Base-by-base conservation (phyloP, 2,329 filamentous ascomycete genomes). In the Didymella arachidicola region DNA sequence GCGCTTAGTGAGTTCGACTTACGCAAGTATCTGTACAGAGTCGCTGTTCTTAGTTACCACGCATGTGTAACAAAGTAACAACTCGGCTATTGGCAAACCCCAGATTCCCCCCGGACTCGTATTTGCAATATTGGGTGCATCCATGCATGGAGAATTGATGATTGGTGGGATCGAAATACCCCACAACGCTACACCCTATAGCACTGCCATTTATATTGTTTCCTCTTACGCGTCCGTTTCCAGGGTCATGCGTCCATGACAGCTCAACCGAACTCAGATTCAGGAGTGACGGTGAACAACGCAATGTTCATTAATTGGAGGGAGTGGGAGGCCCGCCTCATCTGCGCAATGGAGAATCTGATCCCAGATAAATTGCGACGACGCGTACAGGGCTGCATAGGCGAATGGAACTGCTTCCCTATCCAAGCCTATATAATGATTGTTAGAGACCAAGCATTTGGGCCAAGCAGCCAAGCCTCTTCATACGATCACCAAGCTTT, bases 391-490 rank as follows among this genome's bases (percentile, higher is more conserved):
- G 44, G 3, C 29, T 19, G 47, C 22, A 38, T 49, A 46, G 34
- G 22, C 49, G 46, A 47, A 51, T 61, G 36, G 43, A 10, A 43
- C 27, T 51, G 42, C 14, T 36, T n/a, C 8, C 41, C 8, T 11
- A 19, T 14, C 12, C 22, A 48, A 26, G 26, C 27, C 18, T 60
- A 63, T 62, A 64, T 60, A 59, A 47, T n/a, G 19, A 22, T 34
- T 46, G 22, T 27, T 36, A 30, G 19, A 42, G 34, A 52, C 43
- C 63, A 66, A 66, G 65, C 59, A 58, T 57, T 49, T 16, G n/a
- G 27, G 57, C 58, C 60, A 61, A 63, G 61, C 59, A 61, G 48
- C 57, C 53, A 62, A 65, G 60, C 57, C 41, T 29, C 16, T 39
- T 30, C 43, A 29, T 47, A 14, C 26, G 2, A 51, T 27, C 42